Percentiles rank a stretch among this genome's conserved stretches.
Evolutionary conservation across 2,329 filamentous ascomycete genomes (phyloP).

Genomic region (Fusarium globosum): DNA sequence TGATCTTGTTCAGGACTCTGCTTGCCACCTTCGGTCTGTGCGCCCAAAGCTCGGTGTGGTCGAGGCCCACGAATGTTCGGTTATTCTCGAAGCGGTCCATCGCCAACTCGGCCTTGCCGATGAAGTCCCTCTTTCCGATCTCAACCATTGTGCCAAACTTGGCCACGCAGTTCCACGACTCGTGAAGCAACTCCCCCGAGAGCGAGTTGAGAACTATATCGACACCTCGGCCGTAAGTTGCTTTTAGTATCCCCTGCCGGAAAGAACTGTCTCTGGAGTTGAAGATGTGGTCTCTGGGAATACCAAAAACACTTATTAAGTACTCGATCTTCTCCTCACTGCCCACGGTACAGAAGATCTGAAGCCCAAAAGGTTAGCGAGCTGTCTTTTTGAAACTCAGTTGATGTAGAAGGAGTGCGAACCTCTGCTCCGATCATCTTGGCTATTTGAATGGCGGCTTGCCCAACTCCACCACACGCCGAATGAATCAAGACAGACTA

Average conservation of each 20-base stretch:
- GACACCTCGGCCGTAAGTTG: constrained; percentile 48
- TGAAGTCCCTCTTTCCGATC: not conserved
- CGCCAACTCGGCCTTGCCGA: constrained; percentile 28
- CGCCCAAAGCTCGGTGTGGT: too few species aligned
- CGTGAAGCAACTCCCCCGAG: constrained; percentile 51
- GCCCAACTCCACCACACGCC: constrained; percentile 48
- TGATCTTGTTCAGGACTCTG: not conserved
- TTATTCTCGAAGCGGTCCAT: constrained; percentile 58
- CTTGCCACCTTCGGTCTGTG: constrained; percentile 4
- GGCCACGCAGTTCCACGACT: not conserved
- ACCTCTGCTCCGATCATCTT: constrained; percentile 49
- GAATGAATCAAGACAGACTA: constrained; percentile 44
- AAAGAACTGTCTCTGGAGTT: constrained; percentile 50
- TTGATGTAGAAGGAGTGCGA: constrained; percentile 35
- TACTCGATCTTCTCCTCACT: constrained; percentile 50
- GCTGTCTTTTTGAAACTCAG: not conserved
- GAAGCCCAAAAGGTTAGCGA: not conserved
- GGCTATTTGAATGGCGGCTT: constrained; percentile 48
- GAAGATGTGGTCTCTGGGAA: constrained; percentile 50
- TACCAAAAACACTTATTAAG: constrained; percentile 46
- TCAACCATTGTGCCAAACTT: not conserved
- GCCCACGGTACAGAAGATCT: constrained; percentile 47
- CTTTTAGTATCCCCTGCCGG: constrained; percentile 37
- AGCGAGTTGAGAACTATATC: constrained; percentile 56
- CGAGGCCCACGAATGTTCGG: constrained; percentile 46